A percentile compares a stretch with the other conserved stretches of the same genome.
Conservation (phyloP, 805 yeast species). For the Myxozyma kluyveri region DNA sequence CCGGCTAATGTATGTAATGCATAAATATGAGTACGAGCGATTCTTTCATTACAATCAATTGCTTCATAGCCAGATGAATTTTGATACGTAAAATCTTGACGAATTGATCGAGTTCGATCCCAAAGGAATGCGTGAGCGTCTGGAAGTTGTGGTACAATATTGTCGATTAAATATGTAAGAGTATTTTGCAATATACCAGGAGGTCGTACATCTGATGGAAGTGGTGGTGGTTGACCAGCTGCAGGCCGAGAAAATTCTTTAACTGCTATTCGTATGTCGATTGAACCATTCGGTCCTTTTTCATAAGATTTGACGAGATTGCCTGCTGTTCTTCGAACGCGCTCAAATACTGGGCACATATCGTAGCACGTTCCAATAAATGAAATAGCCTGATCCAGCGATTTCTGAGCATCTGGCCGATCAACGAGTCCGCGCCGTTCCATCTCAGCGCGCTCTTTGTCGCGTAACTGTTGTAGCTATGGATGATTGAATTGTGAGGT, state of each 20-base stretch:
- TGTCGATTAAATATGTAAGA: conserved; percentile 65
- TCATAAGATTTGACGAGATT: conserved; percentile 81
- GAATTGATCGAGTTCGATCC: conserved; percentile 94
- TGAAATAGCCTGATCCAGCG: conserved; percentile 79
- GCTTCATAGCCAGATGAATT: conserved; percentile 93
- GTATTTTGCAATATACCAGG: conserved; percentile 68
- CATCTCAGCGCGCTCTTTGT: conserved; percentile 30
- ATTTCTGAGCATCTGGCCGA: conserved; percentile 75
- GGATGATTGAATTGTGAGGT: not conserved
- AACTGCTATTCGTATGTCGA: conserved; percentile 62
- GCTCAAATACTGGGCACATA: conserved; percentile 94
- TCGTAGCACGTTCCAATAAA: conserved; percentile 87
- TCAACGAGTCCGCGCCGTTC: conserved; percentile 67
- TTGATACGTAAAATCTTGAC: conserved; percentile 96
- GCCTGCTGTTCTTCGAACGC: conserved; percentile 82
- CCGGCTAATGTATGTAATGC: conserved; percentile 85
- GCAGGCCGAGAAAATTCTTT: conserved; percentile 96
- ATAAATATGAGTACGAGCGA: conserved; percentile 81
- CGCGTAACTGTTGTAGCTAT: conserved; percentile 27
- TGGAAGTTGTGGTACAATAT: conserved; percentile 65
- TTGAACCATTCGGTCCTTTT: conserved; percentile 60
- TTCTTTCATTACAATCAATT: conserved; percentile 84
- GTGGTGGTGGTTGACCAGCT: conserved; percentile 96
- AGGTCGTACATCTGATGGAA: conserved; percentile 96
- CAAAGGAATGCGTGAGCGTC: conserved; percentile 87